Percentiles rank a stretch among this genome's conserved stretches.
Evolutionary conservation across 1,139 yeast genomes (phyloP).

Genomic region (Diutina mesorugosa): DNA sequence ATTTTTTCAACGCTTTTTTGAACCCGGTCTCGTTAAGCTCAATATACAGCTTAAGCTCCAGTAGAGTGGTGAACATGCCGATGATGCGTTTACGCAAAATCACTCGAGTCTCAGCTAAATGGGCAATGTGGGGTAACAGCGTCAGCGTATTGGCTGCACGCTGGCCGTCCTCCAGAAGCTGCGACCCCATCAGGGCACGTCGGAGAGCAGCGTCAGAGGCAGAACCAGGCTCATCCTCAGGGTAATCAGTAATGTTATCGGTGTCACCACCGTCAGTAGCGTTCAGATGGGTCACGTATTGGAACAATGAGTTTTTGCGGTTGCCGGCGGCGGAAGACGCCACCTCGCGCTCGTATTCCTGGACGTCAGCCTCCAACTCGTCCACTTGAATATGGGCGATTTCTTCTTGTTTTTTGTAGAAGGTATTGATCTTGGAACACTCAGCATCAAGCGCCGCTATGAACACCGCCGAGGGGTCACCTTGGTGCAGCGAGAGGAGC

Average conservation of each 20-base stretch:
- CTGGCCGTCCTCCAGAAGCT: background rate
- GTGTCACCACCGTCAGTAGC: conserved; percentile 20
- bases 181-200: conserved; percentile 4
- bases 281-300: background rate
- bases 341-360: conserved; percentile 11
- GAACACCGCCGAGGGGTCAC: conserved; percentile 21
- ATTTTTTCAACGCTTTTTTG: conserved; percentile 55
- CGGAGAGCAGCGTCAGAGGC: background rate
- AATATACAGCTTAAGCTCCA: conserved; percentile 53
- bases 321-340: background rate
- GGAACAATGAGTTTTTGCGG: background rate
- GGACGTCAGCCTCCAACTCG: conserved; percentile 38
- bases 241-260: conserved; percentile 18
- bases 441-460: conserved; percentile 45
- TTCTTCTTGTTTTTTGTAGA: conserved; percentile 40
- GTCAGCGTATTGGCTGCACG: conserved; percentile 5
- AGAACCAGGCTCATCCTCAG: conserved; percentile 13
- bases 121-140: conserved; percentile 26
- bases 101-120: conserved; percentile 33
- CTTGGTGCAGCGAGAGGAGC: background rate
- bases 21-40: conserved; percentile 61
- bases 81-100: conserved; percentile 43
- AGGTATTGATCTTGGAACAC: conserved; percentile 44
- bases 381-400: conserved; percentile 35
- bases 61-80: conserved; percentile 43